These are phyloP conservation scores for Stentor roeselii DNA, from an alignment of 73 alveolate species.

Conservation along the genomic window DNA sequence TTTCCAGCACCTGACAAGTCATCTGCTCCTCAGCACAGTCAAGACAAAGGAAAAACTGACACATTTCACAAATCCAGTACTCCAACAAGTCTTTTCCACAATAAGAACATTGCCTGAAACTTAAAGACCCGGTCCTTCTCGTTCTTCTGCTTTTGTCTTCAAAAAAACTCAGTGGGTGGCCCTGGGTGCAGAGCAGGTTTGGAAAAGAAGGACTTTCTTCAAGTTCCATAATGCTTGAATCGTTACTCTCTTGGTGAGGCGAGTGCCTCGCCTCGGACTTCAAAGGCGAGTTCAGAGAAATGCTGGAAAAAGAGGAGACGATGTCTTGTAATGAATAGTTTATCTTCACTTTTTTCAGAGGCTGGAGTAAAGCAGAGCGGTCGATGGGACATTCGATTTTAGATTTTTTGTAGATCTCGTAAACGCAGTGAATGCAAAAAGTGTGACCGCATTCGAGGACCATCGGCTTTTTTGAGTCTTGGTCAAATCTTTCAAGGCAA, in stretches of 20 bases:
- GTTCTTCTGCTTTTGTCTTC: too few species aligned
- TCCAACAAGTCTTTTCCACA: background rate
- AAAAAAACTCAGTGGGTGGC: background rate
- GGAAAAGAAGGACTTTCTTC: background rate
- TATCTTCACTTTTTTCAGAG: background rate
- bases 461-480: conserved; percentile 39
- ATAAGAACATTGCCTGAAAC: background rate
- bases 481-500: conserved; percentile 40
- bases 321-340: background rate
- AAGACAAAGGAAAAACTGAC: background rate
- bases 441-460: conserved; percentile 52
- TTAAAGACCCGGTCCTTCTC: background rate
- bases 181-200: background rate
- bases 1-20: background rate
- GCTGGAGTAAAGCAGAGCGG: background rate
- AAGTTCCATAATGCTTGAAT: background rate
- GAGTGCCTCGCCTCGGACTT: background rate
- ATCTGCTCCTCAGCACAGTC: background rate
- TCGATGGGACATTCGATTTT: conserved; percentile 40
- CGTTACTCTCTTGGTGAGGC: background rate
- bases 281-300: too few species aligned
- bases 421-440: conserved; percentile 46
- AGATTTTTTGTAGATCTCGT: conserved; percentile 26
- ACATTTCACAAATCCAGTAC: background rate
- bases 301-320: background rate